phyloP scores from a whole-genome alignment of 306 rosid genomes.

The Hippophae tibetana region DNA sequence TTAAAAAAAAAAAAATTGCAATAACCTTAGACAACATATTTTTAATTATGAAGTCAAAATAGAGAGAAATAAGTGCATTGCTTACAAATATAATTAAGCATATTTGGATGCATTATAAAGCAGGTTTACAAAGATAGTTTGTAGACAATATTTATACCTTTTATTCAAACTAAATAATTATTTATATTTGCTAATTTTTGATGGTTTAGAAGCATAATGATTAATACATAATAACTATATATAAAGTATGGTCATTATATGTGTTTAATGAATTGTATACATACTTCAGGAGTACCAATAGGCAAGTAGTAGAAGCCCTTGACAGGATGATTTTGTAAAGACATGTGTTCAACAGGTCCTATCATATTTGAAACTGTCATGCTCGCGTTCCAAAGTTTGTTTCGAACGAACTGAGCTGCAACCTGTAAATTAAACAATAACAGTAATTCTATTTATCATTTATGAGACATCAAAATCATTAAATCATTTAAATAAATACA shows the following conservation, averaged over 20 bases:
- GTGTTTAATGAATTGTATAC: background rate
- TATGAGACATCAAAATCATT: background rate
- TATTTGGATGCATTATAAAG: too few species aligned
- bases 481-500: background rate
- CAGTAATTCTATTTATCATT: background rate
- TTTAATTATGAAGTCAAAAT: too few species aligned
- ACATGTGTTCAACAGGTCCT: conserved; percentile 46
- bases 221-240: background rate
- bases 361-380: conserved; percentile 34
- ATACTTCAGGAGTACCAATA: conserved; percentile 47
- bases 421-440: conserved; percentile 20
- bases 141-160: too few species aligned
- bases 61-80: too few species aligned
- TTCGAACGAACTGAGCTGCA: conserved; percentile 32
- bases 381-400: conserved; percentile 35
- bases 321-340: conserved; percentile 29
- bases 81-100: too few species aligned
- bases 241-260: background rate
- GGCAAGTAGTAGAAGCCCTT: conserved; percentile 32
- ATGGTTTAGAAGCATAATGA: background rate
- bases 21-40: too few species aligned
- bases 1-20: too few species aligned
- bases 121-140: too few species aligned
- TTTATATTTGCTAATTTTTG: background rate
- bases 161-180: too few species aligned